Evolutionary conservation across 768 basidiomycete species (phyloP).

Genomic region (Lactarius tabidus): DNA sequence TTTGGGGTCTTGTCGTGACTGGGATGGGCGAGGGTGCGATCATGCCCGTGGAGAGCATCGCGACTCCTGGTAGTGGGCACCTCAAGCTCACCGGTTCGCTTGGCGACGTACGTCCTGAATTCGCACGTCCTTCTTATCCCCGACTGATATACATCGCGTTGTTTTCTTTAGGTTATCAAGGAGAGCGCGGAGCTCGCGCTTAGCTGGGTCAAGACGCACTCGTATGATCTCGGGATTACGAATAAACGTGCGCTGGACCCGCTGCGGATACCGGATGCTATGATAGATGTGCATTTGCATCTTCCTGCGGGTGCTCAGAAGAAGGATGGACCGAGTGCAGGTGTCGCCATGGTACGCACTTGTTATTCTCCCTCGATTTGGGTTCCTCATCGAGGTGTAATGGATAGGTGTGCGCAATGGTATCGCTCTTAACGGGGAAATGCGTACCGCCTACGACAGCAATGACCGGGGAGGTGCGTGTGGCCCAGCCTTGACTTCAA

Average conservation of each 20-base stretch:
- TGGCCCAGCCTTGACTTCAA: background rate
- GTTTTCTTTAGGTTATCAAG: conserved; percentile 64
- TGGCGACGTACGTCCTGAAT: conserved; percentile 54
- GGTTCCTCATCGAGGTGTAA: background rate
- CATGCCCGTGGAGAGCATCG: conserved; percentile 82
- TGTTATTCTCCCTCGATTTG: background rate
- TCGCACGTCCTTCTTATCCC: background rate
- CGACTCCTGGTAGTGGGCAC: conserved; percentile 68
- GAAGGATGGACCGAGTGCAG: conserved; percentile 94
- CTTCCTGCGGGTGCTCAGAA: conserved; percentile 86
- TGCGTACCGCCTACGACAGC: conserved; percentile 72
- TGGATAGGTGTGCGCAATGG: conserved; percentile 71
- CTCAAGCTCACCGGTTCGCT: conserved; percentile 80
- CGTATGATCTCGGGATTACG: conserved; percentile 76
- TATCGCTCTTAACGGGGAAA: conserved; percentile 78
- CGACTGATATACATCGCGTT: background rate
- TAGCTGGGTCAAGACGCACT: conserved; percentile 90
- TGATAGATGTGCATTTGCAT: conserved; percentile 83
- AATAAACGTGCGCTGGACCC: too few species aligned
- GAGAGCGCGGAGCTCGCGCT: conserved; percentile 88
- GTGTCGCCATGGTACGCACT: conserved; percentile 71
- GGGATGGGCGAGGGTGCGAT: too few species aligned
- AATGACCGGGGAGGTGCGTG: conserved; percentile 80
- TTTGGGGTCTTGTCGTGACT: too few species aligned
- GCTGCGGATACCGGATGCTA: conserved; percentile 55